phyloP scores from a whole-genome alignment of 352 stramenopile species.

The Blastocystis sp. region DNA sequence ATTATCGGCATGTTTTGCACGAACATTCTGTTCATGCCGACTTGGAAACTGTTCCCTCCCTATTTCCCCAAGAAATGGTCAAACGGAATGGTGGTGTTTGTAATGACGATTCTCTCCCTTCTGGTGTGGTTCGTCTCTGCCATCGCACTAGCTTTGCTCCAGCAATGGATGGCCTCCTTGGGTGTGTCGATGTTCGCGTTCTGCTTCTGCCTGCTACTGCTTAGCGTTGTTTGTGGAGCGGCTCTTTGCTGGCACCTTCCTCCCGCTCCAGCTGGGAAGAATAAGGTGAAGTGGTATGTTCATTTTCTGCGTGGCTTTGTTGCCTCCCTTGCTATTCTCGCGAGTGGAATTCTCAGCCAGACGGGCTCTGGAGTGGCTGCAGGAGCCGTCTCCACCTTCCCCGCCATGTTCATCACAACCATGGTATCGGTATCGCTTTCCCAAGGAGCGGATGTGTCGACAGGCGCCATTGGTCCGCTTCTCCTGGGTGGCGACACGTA shows the following conservation, averaged over 20 bases:
- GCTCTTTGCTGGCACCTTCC: constrained; percentile 17
- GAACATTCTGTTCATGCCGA: constrained; percentile 58
- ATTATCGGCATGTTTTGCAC: constrained; percentile 24
- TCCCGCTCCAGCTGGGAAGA: constrained; percentile 58
- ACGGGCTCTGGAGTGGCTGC: neutral
- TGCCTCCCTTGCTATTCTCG: constrained; percentile 21
- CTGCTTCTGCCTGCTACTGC: neutral
- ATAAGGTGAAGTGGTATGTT: constrained; percentile 48
- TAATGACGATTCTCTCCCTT: constrained; percentile 23
- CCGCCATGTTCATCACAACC: constrained; percentile 32
- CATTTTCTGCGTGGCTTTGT: constrained; percentile 26
- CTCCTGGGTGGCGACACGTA: constrained; percentile 40
- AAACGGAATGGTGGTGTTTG: constrained; percentile 15
- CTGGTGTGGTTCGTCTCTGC: constrained; percentile 36
- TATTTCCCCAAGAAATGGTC: constrained; percentile 33
- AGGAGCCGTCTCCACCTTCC: constrained; percentile 37
- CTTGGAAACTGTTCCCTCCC: constrained; percentile 46
- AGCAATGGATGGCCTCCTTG: neutral
- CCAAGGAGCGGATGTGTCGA: constrained; percentile 37
- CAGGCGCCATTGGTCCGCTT: constrained; percentile 47
- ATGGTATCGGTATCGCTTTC: constrained; percentile 59
- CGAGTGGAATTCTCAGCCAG: constrained; percentile 25
- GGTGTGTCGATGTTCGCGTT: constrained; percentile 28
- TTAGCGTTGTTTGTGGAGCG: neutral
- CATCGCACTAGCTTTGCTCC: neutral